Conservation (phyloP, 345 rosid species). For the Hypericum androsaemum region DNA sequence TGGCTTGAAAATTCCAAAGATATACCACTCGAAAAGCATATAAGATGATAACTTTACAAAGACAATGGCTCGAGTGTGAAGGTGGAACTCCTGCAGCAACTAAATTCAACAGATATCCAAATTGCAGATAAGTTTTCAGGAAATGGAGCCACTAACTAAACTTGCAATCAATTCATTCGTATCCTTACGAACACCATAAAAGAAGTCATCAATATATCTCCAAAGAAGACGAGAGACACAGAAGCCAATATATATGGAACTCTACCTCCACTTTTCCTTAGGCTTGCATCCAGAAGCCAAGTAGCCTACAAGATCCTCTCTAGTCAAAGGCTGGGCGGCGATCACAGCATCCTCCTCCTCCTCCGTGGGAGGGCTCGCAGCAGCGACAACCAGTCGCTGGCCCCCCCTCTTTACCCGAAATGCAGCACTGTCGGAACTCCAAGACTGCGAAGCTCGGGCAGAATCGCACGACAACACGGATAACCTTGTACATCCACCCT, state of each 20-base stretch:
- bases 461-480: constrained; percentile 28
- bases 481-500: constrained; percentile 24
- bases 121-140: no score
- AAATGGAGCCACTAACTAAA: no score
- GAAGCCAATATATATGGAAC: not conserved
- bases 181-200: no score
- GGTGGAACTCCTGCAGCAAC: no score
- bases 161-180: no score
- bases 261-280: constrained; percentile 87
- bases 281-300: constrained; percentile 97
- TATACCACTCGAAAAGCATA: no score
- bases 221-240: not conserved
- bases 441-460: constrained; percentile 14
- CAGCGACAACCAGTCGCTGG: constrained; percentile 47
- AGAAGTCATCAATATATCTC: no score
- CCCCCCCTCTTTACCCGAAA: constrained; percentile 48
- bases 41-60: no score
- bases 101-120: no score
- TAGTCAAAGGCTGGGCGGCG: constrained; percentile 69
- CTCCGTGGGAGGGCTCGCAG: constrained; percentile 91
- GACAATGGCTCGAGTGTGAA: no score
- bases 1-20: no score
- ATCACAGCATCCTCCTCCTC: constrained; percentile 74
- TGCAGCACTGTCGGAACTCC: constrained; percentile 17
- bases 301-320: constrained; percentile 78